phyloP scores from a whole-genome alignment of 2,329 filamentous ascomycete genomes.

The Fusarium mexicanum region DNA sequence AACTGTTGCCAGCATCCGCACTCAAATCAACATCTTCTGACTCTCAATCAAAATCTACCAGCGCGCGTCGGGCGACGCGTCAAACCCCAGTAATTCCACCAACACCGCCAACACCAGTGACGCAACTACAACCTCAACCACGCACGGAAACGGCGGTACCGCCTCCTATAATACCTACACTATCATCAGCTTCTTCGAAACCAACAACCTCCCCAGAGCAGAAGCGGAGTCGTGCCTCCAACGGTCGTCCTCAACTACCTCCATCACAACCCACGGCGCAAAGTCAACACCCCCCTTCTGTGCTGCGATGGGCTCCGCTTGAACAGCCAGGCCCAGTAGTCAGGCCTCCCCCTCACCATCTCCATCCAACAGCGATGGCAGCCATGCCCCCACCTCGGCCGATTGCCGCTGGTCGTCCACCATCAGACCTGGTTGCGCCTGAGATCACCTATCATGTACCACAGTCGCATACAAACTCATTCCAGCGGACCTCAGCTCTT shows the following conservation, averaged over 20 bases:
- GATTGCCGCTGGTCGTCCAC: slow-evolving; percentile 36
- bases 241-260: slow-evolving; percentile 8
- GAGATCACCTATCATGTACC: slow-evolving; percentile 54
- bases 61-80: slow-evolving; percentile 53
- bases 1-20: neutral
- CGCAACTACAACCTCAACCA: slow-evolving; percentile 16
- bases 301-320: slow-evolving; percentile 41
- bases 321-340: slow-evolving; percentile 34
- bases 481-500: slow-evolving; percentile 43
- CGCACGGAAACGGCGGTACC: slow-evolving; percentile 33
- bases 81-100: slow-evolving; percentile 49
- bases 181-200: slow-evolving; percentile 1
- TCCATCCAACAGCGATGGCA: slow-evolving; percentile 33
- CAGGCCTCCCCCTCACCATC: neutral
- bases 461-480: slow-evolving; percentile 43
- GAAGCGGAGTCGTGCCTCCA: slow-evolving; percentile 35
- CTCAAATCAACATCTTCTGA: slow-evolving; percentile 12
- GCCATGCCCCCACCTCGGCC: slow-evolving; percentile 29
- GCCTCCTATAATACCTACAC: slow-evolving; percentile 28
- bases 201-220: slow-evolving; percentile 21
- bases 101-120: slow-evolving; percentile 42
- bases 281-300: slow-evolving; percentile 26
- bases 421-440: slow-evolving; percentile 51
- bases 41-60: slow-evolving; percentile 30
- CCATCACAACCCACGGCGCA: slow-evolving; percentile 13